Base-by-base conservation (phyloP, 331 rosid species). In the Quercus tomentella region DNA sequence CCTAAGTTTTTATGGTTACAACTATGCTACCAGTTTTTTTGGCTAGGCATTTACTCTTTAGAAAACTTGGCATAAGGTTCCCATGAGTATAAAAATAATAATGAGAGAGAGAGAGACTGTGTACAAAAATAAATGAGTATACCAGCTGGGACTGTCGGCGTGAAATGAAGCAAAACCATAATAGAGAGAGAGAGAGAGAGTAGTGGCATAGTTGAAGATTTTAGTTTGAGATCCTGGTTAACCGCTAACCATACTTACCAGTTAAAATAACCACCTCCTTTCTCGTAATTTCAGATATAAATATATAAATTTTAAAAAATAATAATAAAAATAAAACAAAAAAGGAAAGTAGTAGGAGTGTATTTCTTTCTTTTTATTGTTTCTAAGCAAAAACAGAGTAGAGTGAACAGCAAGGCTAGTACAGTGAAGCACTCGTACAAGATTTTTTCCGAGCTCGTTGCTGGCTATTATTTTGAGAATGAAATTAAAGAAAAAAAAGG, bases 121-220 rank as follows among this genome's bases (percentile, higher is more conserved):
- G 70, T 30, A 70, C 26, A 76, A 72, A 43, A 60, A 25, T 77
- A 82, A 56, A 17, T 26, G 81, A 77, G 89, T 76, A 82, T 91
- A 87, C 91, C 89, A 82, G 82, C 80, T 78, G 76, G 70, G 76
- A 70, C 82, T 86, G 94, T 90, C 92, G 87, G 92, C 84, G 83
- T 79, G 80, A 35, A 49, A 10, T 43, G 75, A 56, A 35, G 80
- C 80, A 72, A 2, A 33, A 81, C 83, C 81, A 80, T 56, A 31
- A 18, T 23, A 9, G 5, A 21, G 25, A 56, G 8, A 23, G 30
- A 60, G 30, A 23, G 66, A 60, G 65, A 58, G 18, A 3, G 31
- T 1, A 21, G 65, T 3, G 65, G 23, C 16, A 22, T 58, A 3
- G 25, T 3, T 58, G 26, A 25, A 21, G 12, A 9, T 60, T 60